Conservation (phyloP, 2,329 filamentous ascomycete genomes). For the Colletotrichum zoysiae region DNA sequence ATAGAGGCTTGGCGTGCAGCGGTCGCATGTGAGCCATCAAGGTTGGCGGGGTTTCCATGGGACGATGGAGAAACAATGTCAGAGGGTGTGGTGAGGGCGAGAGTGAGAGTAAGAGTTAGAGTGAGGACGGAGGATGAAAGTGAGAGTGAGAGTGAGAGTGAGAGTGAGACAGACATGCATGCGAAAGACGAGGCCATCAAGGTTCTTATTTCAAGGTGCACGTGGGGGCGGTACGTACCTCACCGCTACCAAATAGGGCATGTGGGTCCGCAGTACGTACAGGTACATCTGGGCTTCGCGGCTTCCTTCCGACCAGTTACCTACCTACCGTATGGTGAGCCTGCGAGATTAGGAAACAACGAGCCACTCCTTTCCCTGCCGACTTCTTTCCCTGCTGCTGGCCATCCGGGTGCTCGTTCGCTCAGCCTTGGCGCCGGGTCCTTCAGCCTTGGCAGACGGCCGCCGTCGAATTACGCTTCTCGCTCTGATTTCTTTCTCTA, state of each 20-base stretch:
- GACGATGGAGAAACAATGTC: neutral
- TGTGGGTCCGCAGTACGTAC: conserved; percentile 3
- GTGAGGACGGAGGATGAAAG: neutral
- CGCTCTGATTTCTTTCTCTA: neutral
- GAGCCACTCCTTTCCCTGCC: conserved; percentile 1
- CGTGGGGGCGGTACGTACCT: neutral
- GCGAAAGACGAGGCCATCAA: conserved; percentile 35
- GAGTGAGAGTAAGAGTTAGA: neutral
- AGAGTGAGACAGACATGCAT: neutral
- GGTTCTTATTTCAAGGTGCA: conserved; percentile 27
- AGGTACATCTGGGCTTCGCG: neutral
- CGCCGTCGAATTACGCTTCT: conserved; percentile 37
- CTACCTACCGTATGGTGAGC: neutral
- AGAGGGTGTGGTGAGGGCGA: neutral
- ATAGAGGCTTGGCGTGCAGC: conserved; percentile 34
- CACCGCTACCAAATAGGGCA: neutral
- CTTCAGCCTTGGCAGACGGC: conserved; percentile 39
- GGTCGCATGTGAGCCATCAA: conserved; percentile 22
- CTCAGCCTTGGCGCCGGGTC: conserved; percentile 38
- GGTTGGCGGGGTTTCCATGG: conserved; percentile 7
- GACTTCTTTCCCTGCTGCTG: neutral
- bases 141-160: neutral
- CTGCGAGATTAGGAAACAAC: neutral
- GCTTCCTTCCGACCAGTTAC: neutral
- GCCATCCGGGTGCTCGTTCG: conserved; percentile 30